Conservation (phyloP, 2,329 filamentous ascomycete species). For the Amylocarpus encephaloides region DNA sequence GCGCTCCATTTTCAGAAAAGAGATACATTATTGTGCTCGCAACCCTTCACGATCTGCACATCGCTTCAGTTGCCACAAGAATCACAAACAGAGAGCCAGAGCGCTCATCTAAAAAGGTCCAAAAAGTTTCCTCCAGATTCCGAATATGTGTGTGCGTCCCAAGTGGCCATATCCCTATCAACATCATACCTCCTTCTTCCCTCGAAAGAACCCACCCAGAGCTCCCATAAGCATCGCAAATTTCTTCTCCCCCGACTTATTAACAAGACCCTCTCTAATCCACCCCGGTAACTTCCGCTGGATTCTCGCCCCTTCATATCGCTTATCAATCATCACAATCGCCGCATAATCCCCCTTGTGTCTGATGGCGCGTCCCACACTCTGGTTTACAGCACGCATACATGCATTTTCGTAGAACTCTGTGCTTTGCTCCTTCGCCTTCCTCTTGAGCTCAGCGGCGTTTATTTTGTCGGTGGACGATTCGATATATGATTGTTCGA, state of each 20-base stretch:
- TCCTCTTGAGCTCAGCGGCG: conserved; percentile 34
- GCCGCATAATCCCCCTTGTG: conserved; percentile 85
- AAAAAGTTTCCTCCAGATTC: too few species aligned
- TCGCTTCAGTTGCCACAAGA: too few species aligned
- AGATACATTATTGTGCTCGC: too few species aligned
- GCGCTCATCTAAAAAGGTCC: too few species aligned
- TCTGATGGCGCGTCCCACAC: conserved; percentile 85
- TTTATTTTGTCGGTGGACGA: conserved; percentile 11
- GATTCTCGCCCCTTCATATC: conserved; percentile 71
- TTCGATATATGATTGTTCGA: conserved; percentile 54
- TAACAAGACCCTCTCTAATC: conserved; percentile 67
- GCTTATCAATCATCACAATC: conserved; percentile 75
- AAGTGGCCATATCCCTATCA: background rate
- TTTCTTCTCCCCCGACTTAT: conserved; percentile 42
- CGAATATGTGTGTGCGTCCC: too few species aligned
- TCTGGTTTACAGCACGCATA: conserved; percentile 96
- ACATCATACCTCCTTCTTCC: conserved; percentile 35
- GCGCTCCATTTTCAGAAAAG: too few species aligned
- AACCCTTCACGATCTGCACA: too few species aligned
- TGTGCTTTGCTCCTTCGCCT: conserved; percentile 51
- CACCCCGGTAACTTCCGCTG: conserved; percentile 77
- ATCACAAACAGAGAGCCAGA: too few species aligned
- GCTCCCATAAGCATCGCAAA: conserved; percentile 54
- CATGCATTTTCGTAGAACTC: conserved; percentile 93
- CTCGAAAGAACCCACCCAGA: conserved; percentile 51